Conservation (phyloP, 2,329 filamentous ascomycete species). For the Hortaea sp. region DNA sequence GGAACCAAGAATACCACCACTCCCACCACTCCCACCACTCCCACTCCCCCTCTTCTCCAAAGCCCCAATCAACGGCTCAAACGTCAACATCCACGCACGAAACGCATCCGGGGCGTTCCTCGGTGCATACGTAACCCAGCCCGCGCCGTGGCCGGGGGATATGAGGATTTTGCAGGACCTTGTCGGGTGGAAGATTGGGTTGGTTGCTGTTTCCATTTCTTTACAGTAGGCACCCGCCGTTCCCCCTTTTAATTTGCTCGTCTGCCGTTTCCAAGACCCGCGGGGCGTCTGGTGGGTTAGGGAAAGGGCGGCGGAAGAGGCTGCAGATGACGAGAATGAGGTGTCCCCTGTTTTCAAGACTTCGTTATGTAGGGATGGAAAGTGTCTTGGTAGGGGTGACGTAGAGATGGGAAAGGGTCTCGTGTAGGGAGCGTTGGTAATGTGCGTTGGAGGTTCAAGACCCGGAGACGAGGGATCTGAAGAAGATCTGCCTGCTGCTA, state of each 20-base stretch:
- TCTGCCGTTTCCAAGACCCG: too few species aligned
- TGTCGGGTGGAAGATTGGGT: slow-evolving; percentile 6
- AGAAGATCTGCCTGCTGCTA: too few species aligned
- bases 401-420: too few species aligned
- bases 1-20: background rate
- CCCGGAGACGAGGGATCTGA: too few species aligned
- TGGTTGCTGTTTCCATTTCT: slow-evolving; percentile 4
- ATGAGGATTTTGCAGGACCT: slow-evolving; percentile 6
- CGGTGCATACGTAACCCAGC: slow-evolving; percentile 7
- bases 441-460: too few species aligned
- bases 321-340: background rate
- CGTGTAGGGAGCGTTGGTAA: too few species aligned
- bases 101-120: slow-evolving; percentile 5
- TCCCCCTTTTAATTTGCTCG: too few species aligned
- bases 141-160: slow-evolving; percentile 9
- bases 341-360: background rate
- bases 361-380: too few species aligned
- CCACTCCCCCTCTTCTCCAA: slow-evolving; percentile 2
- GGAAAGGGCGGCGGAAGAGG: background rate
- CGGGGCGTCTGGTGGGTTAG: background rate
- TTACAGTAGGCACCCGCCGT: too few species aligned
- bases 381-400: too few species aligned
- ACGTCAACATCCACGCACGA: slow-evolving; percentile 9
- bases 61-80: slow-evolving; percentile 8
- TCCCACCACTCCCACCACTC: background rate